Base-by-base conservation (phyloP, 2,329 filamentous ascomycete genomes). In the Fusarium sp. region DNA sequence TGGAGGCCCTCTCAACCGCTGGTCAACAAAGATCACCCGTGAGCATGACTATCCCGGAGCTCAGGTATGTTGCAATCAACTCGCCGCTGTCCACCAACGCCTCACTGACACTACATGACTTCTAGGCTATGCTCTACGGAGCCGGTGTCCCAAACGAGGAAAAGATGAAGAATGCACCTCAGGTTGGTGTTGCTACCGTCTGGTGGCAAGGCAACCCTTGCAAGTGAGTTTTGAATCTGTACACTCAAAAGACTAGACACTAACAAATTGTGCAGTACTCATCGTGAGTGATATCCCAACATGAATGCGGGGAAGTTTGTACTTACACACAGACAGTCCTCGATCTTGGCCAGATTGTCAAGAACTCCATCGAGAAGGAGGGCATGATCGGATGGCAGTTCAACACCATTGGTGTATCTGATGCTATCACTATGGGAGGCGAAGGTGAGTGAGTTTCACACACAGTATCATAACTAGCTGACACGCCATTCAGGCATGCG, bases 151-250 rank as follows among this genome's bases (percentile, higher is more conserved):
- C 94, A 2, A 88, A 93, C 75, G 86, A 89, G 73, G 84, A 96
- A 56, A 89, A 90, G 75, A 97, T 98, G 92, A 94, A 95, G 81
- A 95, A 87, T 58, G 91, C 92, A 53, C 93, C 95, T 14, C 95
- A 98, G 68, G 92, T 98, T 26, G 95, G 95, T 59, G 89, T 97
- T 75, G 91, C 94, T 9, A 94, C 92, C 7, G 92, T 97, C 6
- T 97, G 94, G 94, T 98, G 94, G 94, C 94, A 97, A 80, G 95
- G 95, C 28, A 97, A 97, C 77, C 93, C 95, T 37, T 97, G 94
- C 88, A 97, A 97, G 90, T 92, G 80, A 81, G 90, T 85, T 10
- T 30, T n/a, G 13, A 48, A 33, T 17, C 6, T 40, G n/a, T n/a
- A 32, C 14, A 5, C 13, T n/a, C 9, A 9, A 10, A 10, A 30